Percentiles rank a stretch among this genome's conserved stretches.
These are phyloP conservation scores for Limtongozyma cylindracea DNA, from an alignment of 805 yeast genomes.

Conservation along the genomic window DNA sequence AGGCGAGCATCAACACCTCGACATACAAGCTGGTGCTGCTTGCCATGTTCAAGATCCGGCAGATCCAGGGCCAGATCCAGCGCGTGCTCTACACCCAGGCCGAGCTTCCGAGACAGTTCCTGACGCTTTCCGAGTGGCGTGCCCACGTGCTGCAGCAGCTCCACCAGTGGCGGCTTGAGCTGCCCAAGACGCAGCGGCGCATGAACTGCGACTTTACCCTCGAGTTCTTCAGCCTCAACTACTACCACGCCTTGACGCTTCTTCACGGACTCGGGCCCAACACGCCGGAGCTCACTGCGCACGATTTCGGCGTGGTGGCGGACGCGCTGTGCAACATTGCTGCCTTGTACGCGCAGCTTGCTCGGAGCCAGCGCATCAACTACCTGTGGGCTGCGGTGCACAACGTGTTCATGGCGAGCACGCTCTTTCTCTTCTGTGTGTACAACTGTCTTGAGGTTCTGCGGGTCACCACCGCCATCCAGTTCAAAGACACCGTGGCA, in stretches of 20 bases:
- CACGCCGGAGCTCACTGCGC: slow-evolving; percentile 22
- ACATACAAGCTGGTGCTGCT: slow-evolving; percentile 46
- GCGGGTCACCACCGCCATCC: slow-evolving; percentile 15
- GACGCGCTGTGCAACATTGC: slow-evolving; percentile 47
- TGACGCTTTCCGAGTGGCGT: slow-evolving; percentile 36
- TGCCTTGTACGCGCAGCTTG: slow-evolving; percentile 30
- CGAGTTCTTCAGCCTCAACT: slow-evolving; percentile 50
- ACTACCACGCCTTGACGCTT: slow-evolving; percentile 46
- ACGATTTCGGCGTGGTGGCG: slow-evolving; percentile 28
- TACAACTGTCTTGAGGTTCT: slow-evolving; percentile 38
- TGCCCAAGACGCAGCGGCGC: slow-evolving; percentile 26
- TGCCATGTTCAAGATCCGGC: slow-evolving; percentile 42
- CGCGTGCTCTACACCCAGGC: slow-evolving; percentile 44
- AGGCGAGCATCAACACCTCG: no score
- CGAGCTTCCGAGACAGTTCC: slow-evolving; percentile 41
- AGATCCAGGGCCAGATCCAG: slow-evolving; percentile 57
- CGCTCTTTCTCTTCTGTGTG: slow-evolving; percentile 55
- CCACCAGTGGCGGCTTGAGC: slow-evolving; percentile 32
- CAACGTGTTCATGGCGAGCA: slow-evolving; percentile 72
- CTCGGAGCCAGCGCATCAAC: slow-evolving; percentile 31
- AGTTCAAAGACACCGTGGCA: slow-evolving; percentile 27
- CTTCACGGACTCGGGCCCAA: slow-evolving; percentile 63
- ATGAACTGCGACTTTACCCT: slow-evolving; percentile 57
- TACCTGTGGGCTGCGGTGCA: slow-evolving; percentile 91
- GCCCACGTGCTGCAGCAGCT: slow-evolving; percentile 20